Base-by-base conservation (phyloP, 2,329 filamentous ascomycete genomes). In the Trichoderma brevicompactum region DNA sequence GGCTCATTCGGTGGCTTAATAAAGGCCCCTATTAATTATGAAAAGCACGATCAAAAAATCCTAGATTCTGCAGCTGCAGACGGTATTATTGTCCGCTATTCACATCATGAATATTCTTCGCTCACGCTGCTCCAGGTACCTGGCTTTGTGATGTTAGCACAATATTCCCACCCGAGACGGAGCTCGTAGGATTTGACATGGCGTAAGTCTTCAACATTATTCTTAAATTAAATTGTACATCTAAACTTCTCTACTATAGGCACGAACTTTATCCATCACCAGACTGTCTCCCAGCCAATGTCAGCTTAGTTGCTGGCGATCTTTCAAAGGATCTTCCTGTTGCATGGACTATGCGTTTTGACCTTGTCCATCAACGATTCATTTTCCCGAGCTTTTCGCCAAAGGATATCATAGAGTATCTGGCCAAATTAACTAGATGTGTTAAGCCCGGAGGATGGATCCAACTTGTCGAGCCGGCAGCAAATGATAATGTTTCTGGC, bases 381-480 rank as follows among this genome's bases (percentile, higher is more conserved):
- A 54, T 64, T 5, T 64, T 68, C n/a, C 65, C 63, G 12, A 64
- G 65, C 7, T 46, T 67, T 15, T 28, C 58, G 1, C 23, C 13
- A 17, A 19, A 60, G 9, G 17, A 53, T 6, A 28, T 65, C n/a
- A 13, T 55, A 23, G 19, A 58, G 2, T 49, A 54, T n/a, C 23
- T 68, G 1, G 52, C 40, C 4, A 44, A 50, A 32, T 23, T 68
- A 13, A 58, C 63, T n/a, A 17, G 28, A 12, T 66, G 65, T 9
- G 67, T 68, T 4, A 67, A 67, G 23, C 67, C 67, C 0, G 67
- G 67, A 7, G 65, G 67, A 10, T 68, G 67, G 67, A 65, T 68
- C 15, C 65, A 68, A 38, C 36, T 68, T 7, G 65, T 68, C 34
- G 67, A 68, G 28, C 48, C 65, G 3, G 65, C 58, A 0, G 64